A percentile compares a stretch with the other conserved stretches of the same genome.
phyloP scores from a whole-genome alignment of 768 basidiomycete species.

The Cystoderma amianthinum region DNA sequence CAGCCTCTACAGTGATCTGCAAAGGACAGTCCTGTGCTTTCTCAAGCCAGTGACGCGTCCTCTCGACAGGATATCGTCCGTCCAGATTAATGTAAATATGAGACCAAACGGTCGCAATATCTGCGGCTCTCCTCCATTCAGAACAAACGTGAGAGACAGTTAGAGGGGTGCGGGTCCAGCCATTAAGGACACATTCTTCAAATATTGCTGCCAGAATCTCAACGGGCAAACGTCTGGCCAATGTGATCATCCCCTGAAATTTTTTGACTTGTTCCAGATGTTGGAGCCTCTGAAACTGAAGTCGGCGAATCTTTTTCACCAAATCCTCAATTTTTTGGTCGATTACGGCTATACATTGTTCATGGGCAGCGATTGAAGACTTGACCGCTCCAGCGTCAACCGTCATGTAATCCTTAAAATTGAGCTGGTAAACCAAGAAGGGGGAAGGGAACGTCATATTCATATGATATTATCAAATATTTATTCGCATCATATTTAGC shows the following conservation, averaged over 20 bases:
- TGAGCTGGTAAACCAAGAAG: too few species aligned
- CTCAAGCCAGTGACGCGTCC: constrained; percentile 44
- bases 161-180: constrained; percentile 50
- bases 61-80: constrained; percentile 28
- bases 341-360: constrained; percentile 30
- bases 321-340: constrained; percentile 37
- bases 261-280: constrained; percentile 35
- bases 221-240: constrained; percentile 47
- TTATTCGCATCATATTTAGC: too few species aligned
- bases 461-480: too few species aligned
- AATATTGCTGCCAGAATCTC: constrained; percentile 52
- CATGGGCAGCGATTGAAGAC: too few species aligned
- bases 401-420: background rate
- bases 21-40: constrained; percentile 31
- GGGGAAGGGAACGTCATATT: too few species aligned
- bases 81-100: constrained; percentile 45
- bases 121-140: too few species aligned
- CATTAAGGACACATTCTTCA: constrained; percentile 38
- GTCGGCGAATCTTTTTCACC: constrained; percentile 27
- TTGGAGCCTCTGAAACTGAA: constrained; percentile 33
- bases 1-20: constrained; percentile 34
- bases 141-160: too few species aligned
- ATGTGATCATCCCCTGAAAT: constrained; percentile 40
- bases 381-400: constrained; percentile 9
- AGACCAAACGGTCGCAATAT: constrained; percentile 56